Conservation (phyloP, 768 basidiomycete species). For the Leucosporidium creatinivorum region DNA sequence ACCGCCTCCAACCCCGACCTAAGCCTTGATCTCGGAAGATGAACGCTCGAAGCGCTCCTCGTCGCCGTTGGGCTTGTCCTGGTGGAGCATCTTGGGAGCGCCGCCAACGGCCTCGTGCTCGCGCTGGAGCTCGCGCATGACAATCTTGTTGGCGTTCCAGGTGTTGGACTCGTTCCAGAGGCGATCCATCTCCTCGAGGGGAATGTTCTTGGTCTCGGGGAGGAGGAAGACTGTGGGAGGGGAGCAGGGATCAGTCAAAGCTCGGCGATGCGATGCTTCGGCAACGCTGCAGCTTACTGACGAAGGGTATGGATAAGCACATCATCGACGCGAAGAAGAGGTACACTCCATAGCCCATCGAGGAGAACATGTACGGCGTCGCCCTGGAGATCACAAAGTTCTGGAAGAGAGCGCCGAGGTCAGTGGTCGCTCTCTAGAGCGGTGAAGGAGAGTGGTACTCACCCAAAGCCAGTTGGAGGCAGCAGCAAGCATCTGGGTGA, state of each 20-base stretch:
- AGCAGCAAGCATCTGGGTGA: constrained; percentile 37
- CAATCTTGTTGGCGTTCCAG: constrained; percentile 23
- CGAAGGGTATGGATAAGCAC: constrained; percentile 13
- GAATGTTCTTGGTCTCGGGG: constrained; percentile 24
- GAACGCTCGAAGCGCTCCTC: constrained; percentile 1
- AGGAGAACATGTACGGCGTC: constrained; percentile 40
- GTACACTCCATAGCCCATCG: constrained; percentile 26
- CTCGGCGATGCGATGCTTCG: too few species aligned
- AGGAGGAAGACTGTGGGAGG: constrained; percentile 6
- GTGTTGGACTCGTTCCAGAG: constrained; percentile 2
- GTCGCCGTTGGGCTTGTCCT: background rate
- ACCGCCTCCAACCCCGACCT: too few species aligned
- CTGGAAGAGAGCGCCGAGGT: background rate
- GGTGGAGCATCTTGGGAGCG: background rate
- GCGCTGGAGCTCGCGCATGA: constrained; percentile 19
- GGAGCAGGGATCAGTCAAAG: too few species aligned
- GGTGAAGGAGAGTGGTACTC: too few species aligned
- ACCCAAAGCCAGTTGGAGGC: constrained; percentile 27
- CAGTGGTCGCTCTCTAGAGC: too few species aligned
- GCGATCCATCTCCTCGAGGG: constrained; percentile 31
- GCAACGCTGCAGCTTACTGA: too few species aligned
- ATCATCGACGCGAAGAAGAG: constrained; percentile 12
- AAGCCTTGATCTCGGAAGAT: too few species aligned
- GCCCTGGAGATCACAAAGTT: constrained; percentile 40
- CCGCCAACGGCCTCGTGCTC: background rate